Conservation (phyloP, 2,329 filamentous ascomycete genomes). For the Cladosporium cucumerinum region DNA sequence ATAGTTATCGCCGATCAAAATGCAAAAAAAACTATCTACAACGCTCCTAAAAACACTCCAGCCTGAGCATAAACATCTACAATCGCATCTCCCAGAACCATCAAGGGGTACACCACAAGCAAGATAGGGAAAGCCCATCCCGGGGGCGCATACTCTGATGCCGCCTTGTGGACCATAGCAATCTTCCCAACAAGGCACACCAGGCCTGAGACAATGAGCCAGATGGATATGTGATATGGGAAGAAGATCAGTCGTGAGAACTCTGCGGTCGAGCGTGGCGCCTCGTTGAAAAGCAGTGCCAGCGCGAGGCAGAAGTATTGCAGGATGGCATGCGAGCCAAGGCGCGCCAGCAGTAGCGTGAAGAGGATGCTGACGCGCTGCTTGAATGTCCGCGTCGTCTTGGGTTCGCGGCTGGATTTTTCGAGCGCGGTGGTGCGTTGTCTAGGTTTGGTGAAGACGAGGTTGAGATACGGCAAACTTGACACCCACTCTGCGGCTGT, state of each 20-base stretch:
- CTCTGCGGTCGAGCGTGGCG: constrained; percentile 20
- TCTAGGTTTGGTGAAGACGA: constrained; percentile 20
- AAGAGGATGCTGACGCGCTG: constrained; percentile 20
- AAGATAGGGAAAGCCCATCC: constrained; percentile 19
- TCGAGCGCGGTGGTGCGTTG: background rate
- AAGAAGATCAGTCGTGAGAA: constrained; percentile 22
- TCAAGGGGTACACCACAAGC: constrained; percentile 19
- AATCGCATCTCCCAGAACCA: constrained; percentile 17
- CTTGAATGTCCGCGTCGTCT: constrained; percentile 16
- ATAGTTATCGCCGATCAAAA: background rate
- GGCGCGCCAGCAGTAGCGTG: constrained; percentile 13
- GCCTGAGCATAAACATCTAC: constrained; percentile 22
- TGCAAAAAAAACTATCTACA: background rate
- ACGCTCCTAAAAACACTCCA: constrained; percentile 13
- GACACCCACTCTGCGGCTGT: constrained; percentile 15
- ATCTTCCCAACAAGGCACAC: constrained; percentile 20
- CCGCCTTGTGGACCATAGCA: constrained; percentile 19
- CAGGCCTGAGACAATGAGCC: constrained; percentile 20
- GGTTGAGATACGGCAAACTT: constrained; percentile 13
- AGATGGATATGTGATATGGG: constrained; percentile 19
- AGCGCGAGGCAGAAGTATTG: constrained; percentile 23
- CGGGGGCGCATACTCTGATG: constrained; percentile 22
- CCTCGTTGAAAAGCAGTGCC: constrained; percentile 20
- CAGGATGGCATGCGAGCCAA: constrained; percentile 21
- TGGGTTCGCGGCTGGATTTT: background rate